These are phyloP conservation scores for Acrocalymma vagum DNA, from an alignment of 2,329 filamentous ascomycete genomes.

Conservation along the genomic window DNA sequence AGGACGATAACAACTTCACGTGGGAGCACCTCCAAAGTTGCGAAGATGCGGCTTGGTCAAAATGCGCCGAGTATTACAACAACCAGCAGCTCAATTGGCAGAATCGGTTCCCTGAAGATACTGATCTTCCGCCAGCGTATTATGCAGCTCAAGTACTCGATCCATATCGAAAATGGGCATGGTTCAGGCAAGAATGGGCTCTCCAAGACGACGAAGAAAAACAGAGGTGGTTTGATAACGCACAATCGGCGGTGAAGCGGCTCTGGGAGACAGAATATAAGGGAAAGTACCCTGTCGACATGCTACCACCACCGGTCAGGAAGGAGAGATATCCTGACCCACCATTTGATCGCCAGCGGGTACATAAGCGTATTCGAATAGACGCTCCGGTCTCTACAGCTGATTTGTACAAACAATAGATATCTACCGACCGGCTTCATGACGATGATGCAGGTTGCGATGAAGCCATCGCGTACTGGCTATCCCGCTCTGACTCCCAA, in stretches of 20 bases:
- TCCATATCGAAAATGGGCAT: constrained; percentile 2
- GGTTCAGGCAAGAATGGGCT: constrained; percentile 4
- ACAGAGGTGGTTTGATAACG: constrained; percentile 4
- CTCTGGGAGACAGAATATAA: too few species aligned
- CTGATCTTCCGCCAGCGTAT: constrained; percentile 5
- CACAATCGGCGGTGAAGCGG: constrained; percentile 3
- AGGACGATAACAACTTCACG: constrained; percentile 5
- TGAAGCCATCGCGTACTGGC: too few species aligned
- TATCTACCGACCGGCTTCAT: too few species aligned
- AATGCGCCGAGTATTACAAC: constrained; percentile 4
- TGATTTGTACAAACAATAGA: constrained; percentile 6
- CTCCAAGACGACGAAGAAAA: constrained; percentile 3
- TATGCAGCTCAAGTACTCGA: too few species aligned
- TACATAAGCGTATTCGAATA: constrained; percentile 4
- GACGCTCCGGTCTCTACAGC: constrained; percentile 3
- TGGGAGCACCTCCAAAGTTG: constrained; percentile 3
- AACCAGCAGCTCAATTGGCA: constrained; percentile 7
- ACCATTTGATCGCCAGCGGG: constrained; percentile 4
- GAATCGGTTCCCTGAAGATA: constrained; percentile 1
- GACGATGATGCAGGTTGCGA: too few species aligned
- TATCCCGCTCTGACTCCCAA: too few species aligned
- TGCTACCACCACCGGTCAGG: too few species aligned
- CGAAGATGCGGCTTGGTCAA: constrained; percentile 2
- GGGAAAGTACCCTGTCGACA: too few species aligned
- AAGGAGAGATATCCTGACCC: too few species aligned